phyloP scores from a whole-genome alignment of 805 yeast species.

The Kodamaea neixiangensis region DNA sequence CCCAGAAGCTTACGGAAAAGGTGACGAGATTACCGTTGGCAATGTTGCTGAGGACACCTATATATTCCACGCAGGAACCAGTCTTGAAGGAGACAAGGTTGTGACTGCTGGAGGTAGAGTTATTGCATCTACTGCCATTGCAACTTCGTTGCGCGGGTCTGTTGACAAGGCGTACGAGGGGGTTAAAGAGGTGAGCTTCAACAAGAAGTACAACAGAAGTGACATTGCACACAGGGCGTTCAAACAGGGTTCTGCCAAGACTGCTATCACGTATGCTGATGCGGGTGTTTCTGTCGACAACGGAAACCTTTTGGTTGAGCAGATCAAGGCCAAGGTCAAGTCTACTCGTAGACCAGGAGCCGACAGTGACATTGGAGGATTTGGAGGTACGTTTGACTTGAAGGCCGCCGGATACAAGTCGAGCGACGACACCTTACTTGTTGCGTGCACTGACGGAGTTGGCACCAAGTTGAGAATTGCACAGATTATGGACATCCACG shows the following conservation, averaged over 20 bases:
- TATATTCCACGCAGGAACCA: slow-evolving; percentile 98
- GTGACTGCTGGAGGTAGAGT: slow-evolving; percentile 96
- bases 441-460: slow-evolving; percentile 98
- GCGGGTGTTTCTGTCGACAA: slow-evolving; percentile 98
- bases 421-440: slow-evolving; percentile 76
- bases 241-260: slow-evolving; percentile 44
- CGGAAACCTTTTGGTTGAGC: slow-evolving; percentile 87
- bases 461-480: slow-evolving; percentile 97
- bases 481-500: slow-evolving; percentile 82
- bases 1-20: slow-evolving; percentile 84
- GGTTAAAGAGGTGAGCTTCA: slow-evolving; percentile 71
- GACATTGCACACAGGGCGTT: slow-evolving; percentile 98
- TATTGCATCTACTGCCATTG: slow-evolving; percentile 89
- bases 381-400: slow-evolving; percentile 95
- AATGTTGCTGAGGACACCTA: slow-evolving; percentile 58
- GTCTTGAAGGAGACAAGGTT: slow-evolving; percentile 53
- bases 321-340: slow-evolving; percentile 85
- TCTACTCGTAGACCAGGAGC: slow-evolving; percentile 96
- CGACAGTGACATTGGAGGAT: slow-evolving; percentile 97
- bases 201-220: slow-evolving; percentile 77
- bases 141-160: slow-evolving; percentile 71
- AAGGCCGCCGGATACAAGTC: slow-evolving; percentile 78
- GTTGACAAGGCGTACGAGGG: slow-evolving; percentile 86
- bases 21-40: slow-evolving; percentile 72
- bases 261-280: slow-evolving; percentile 79